Percentiles rank a stretch among this genome's conserved stretches.
These are phyloP conservation scores for Suhomyces atakaporum DNA, from an alignment of 1,139 yeast genomes.

Conservation along the genomic window DNA sequence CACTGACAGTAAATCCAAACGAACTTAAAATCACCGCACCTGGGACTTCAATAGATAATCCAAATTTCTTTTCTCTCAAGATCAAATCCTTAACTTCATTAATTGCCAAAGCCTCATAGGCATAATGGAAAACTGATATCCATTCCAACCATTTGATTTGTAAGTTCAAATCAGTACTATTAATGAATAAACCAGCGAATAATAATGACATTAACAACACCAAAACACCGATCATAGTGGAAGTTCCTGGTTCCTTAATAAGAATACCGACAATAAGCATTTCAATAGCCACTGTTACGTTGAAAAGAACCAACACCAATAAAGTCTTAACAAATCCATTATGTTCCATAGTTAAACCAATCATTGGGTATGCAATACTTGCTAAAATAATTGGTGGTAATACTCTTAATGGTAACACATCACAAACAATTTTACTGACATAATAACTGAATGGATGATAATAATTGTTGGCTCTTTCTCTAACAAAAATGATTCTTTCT, in stretches of 20 bases:
- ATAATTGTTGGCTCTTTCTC: conserved; percentile 93
- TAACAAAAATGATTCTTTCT: conserved; percentile 83
- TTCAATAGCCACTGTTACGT: conserved; percentile 81
- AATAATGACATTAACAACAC: conserved; percentile 79
- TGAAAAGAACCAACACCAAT: conserved; percentile 73
- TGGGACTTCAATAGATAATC: conserved; percentile 94
- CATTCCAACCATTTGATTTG: conserved; percentile 80
- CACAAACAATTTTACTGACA: conserved; percentile 81
- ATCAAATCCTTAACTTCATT: conserved; percentile 92
- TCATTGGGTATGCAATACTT: conserved; percentile 88
- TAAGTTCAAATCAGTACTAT: conserved; percentile 71
- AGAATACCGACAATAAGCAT: conserved; percentile 85
- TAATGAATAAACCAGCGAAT: conserved; percentile 91
- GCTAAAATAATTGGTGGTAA: conserved; percentile 84
- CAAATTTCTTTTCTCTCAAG: conserved; percentile 84
- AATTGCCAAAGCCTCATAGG: conserved; percentile 87
- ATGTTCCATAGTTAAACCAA: conserved; percentile 79
- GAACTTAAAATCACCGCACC: conserved; percentile 96
- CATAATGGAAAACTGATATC: conserved; percentile 89
- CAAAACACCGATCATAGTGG: conserved; percentile 84
- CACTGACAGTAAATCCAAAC: conserved; percentile 87
- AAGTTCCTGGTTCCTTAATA: conserved; percentile 88
- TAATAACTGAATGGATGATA: conserved; percentile 87
- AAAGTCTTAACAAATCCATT: conserved; percentile 76
- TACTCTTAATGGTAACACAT: conserved; percentile 83